Conservation (phyloP, 805 yeast genomes). For the Cyberlindnera maritima region DNA sequence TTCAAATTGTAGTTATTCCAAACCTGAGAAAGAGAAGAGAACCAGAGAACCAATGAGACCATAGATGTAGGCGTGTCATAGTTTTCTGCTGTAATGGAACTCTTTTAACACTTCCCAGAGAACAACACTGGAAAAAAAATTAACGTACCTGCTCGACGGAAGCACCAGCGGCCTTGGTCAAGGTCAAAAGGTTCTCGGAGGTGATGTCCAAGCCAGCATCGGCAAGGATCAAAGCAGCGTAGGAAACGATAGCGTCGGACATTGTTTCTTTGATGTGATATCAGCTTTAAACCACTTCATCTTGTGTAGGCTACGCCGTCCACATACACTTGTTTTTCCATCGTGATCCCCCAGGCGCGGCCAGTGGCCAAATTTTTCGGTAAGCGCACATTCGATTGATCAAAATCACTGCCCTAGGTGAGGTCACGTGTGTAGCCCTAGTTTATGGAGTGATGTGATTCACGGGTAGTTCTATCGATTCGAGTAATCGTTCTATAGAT, state of each 20-base stretch:
- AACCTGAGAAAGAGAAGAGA: not conserved
- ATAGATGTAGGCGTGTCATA: no score
- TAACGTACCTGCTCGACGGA: constrained; percentile 53
- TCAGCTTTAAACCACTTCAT: not conserved
- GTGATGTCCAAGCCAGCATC: constrained; percentile 96
- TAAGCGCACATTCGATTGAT: not conserved
- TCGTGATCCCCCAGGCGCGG: not conserved
- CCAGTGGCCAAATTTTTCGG: not conserved
- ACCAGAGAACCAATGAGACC: not conserved
- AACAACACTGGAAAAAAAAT: no score
- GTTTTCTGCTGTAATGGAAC: no score
- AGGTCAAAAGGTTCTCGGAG: constrained; percentile 70
- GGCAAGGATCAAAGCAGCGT: constrained; percentile 98
- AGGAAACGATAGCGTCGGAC: constrained; percentile 94
- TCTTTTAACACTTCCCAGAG: no score
- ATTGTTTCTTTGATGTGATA: constrained; percentile 37
- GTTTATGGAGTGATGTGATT: no score
- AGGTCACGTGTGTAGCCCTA: constrained; percentile 1
- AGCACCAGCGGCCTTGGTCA: constrained; percentile 77
- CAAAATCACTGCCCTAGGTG: not conserved
- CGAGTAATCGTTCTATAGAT: no score
- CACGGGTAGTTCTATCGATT: no score
- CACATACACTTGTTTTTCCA: constrained; percentile 11
- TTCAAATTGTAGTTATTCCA: not conserved
- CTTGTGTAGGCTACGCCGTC: not conserved